Base-by-base conservation (phyloP, 345 rosid species). In the Citrus reticulata region DNA sequence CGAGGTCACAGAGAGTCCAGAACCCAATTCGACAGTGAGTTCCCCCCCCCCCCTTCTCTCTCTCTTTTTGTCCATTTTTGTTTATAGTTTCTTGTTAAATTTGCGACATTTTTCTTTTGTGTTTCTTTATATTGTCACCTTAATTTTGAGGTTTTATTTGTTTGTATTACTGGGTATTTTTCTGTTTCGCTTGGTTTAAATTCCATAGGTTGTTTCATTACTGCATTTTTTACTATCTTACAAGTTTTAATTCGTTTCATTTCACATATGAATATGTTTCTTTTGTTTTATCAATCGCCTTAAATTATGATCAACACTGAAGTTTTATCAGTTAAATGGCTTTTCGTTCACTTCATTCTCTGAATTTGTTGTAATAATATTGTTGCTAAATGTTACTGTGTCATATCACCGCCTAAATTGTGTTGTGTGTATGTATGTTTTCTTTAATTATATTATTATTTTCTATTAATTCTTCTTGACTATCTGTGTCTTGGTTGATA, bases 1-100 rank as follows among this genome's bases (percentile, higher is more conserved):
- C 68, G 76, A 59, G 61, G 91, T 93, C 75, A 89, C 86, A 0
- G 94, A 90, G 88, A 87, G 84, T 51, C 78, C 70, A 71, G 88
- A 87, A 75, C 86, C 95, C 77, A 87, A 92, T 81, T 90, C 98
- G 81, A 88, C 90, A 74, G 98, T 93, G 83, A 85, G 37, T 25
- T 25, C 25, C 25, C 25, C 0, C 0, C 0, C 4, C 34, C 34
- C 34, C 34, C 34, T 32, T 5, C 7, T 35, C 7, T 35, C 37
- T 35, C 1, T 35, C 37, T 35, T 35, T 35, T 35, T 35, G 37
- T 35, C 46, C 34, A 17, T 3, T 66, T 30, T 42, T 77, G 10
- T n/a, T 65, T 65, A 19, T 34, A 65, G 42, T 65, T 19, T 32
- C 42, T 75, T 32, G 9, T 73, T 72, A 2, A 37, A 16, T 59